Base-by-base conservation (phyloP, 1,139 yeast genomes). In the Magnusiomyces starmeri region DNA sequence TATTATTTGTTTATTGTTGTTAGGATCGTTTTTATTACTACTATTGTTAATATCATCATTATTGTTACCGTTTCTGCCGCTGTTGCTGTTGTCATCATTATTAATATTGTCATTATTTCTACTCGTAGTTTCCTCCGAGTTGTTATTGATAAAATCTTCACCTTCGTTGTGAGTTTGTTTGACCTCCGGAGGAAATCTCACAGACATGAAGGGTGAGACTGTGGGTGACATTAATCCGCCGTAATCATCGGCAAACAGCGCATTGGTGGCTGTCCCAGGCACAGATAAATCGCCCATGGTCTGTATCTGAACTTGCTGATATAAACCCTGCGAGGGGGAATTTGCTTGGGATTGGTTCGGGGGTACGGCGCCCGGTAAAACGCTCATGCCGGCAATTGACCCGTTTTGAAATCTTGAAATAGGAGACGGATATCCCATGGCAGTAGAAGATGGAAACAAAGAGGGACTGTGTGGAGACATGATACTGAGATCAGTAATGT, bases 151-250 rank as follows among this genome's bases (percentile, higher is more conserved):
- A 4, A 6, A 16, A 18, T 4, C 24, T 6, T 39, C 42, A 39
- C 21, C 42, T 4, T 42, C 45, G 6, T 22, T 6, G 14, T 27
- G 37, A 21, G 16, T 14, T 16, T 54, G 46, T 43, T 53, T 53
- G 10, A 41, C 37, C 2, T 53, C 56, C 7, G 52, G 34, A 2
- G 56, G 50, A 18, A 51, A 51, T 18, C 51, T 40, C 12, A 49
- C 45, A 8, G 52, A 18, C 43, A 49, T 21, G 34, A 43, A 54
- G 4, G 56, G 56, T 4, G 56, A 54, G 6, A 51, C 52, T 3
- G 40, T 48, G n/a, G 56, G 56, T 4, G 56, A 54, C 32, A 50
- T 48, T 9, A 54, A 40, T 1, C 40, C 35, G n/a, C 52, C 32
- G 12, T 40, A 43, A 21, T 50, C 53, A 22, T 50, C 55, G n/a